These are phyloP conservation scores for Parsonsia alboflavescens DNA, from an alignment of 257 asterid species.

Conservation along the genomic window DNA sequence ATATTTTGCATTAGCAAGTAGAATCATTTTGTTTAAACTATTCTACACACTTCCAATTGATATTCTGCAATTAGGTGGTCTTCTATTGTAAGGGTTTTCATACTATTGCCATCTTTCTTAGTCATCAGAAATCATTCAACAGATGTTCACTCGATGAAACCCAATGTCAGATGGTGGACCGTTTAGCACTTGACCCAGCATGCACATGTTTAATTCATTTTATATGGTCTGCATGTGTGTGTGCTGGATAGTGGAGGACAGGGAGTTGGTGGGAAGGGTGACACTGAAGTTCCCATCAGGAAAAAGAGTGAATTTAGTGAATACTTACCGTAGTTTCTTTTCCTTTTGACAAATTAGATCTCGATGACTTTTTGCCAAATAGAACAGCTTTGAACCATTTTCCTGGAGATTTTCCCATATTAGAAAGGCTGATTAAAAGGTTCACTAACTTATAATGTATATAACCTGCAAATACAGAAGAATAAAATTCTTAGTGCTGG, in stretches of 20 bases:
- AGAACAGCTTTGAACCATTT: slow-evolving; percentile 56
- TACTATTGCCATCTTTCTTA: not conserved
- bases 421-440: slow-evolving; percentile 6
- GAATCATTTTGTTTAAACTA: not conserved
- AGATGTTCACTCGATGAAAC: not conserved
- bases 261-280: not conserved
- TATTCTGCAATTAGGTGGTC: not conserved
- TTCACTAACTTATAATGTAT: not conserved
- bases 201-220: not conserved
- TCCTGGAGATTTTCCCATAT: slow-evolving; percentile 71
- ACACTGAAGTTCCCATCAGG: no score
- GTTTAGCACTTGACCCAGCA: not conserved
- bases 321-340: slow-evolving; percentile 27
- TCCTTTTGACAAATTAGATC: slow-evolving; percentile 34
- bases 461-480: slow-evolving; percentile 7
- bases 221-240: not conserved
- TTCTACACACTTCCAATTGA: not conserved
- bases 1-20: not conserved
- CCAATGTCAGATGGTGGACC: not conserved
- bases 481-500: not conserved
- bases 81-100: not conserved
- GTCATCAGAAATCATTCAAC: not conserved
- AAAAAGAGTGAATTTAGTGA: not conserved
- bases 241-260: not conserved
- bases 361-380: slow-evolving; percentile 42